Conservation (phyloP, 2,329 filamentous ascomycete species). For the Aspergillus brasiliensis region DNA sequence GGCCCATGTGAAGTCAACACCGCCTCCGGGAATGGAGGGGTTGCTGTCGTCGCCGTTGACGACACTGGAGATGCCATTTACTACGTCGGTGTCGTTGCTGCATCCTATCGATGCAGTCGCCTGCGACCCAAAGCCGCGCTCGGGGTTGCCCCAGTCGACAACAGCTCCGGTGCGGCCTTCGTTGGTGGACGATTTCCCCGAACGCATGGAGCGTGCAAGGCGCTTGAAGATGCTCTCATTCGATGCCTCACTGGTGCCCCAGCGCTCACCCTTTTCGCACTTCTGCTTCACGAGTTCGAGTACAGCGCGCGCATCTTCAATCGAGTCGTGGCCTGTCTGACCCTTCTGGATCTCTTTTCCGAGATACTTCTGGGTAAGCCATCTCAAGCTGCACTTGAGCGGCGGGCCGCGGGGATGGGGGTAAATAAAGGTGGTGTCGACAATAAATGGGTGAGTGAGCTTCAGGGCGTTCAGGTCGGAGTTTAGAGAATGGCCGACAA, state of each 20-base stretch:
- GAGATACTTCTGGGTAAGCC: slow-evolving; percentile 82
- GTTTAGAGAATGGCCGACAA: slow-evolving; percentile 52
- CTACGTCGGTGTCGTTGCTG: slow-evolving; percentile 59
- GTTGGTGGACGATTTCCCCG: slow-evolving; percentile 36
- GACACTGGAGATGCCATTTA: slow-evolving; percentile 56
- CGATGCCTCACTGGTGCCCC: slow-evolving; percentile 77
- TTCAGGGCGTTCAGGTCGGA: slow-evolving; percentile 73
- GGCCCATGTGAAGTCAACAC: slow-evolving; percentile 65
- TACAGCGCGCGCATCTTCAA: slow-evolving; percentile 89
- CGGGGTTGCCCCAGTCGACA: slow-evolving; percentile 86
- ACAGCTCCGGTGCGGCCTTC: slow-evolving; percentile 56
- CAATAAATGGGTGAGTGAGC: slow-evolving; percentile 86
- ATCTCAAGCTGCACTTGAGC: slow-evolving; percentile 88
- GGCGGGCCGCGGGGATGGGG: slow-evolving; percentile 88
- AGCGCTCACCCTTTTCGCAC: slow-evolving; percentile 85
- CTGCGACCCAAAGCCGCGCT: slow-evolving; percentile 59
- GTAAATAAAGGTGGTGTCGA: slow-evolving; percentile 88
- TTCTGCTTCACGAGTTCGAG: slow-evolving; percentile 94
- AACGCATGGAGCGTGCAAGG: slow-evolving; percentile 60
- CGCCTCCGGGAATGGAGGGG: slow-evolving; percentile 49
- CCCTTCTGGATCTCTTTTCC: slow-evolving; percentile 85
- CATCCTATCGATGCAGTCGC: slow-evolving; percentile 61
- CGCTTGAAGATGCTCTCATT: slow-evolving; percentile 90
- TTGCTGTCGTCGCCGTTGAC: slow-evolving; percentile 51
- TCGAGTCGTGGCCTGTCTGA: slow-evolving; percentile 77